phyloP scores from a whole-genome alignment of 2,329 filamentous ascomycete species.

The Xylogone sp. region DNA sequence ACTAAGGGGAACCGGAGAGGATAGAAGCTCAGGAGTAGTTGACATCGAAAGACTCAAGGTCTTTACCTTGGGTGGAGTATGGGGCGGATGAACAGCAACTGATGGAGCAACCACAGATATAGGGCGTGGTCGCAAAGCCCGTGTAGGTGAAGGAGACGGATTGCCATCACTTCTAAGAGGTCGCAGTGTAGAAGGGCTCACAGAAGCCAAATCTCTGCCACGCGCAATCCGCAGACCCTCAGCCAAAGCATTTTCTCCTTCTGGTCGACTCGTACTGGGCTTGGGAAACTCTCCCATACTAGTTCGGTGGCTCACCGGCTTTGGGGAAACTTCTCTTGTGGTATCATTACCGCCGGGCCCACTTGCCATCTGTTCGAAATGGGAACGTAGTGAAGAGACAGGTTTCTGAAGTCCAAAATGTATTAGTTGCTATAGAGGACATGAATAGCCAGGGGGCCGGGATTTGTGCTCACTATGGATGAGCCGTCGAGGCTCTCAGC shows the following conservation, averaged over 20 bases:
- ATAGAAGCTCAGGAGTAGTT: slow-evolving; percentile 19
- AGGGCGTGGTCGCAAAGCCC: slow-evolving; percentile 13
- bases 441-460: neutral
- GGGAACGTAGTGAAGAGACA: slow-evolving; percentile 75
- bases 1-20: slow-evolving; percentile 24
- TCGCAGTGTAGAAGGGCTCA: slow-evolving; percentile 16
- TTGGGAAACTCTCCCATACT: slow-evolving; percentile 14
- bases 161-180: slow-evolving; percentile 18
- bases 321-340: slow-evolving; percentile 21
- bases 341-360: slow-evolving; percentile 31
- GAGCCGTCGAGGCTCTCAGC: slow-evolving; percentile 69
- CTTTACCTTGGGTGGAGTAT: slow-evolving; percentile 56
- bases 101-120: slow-evolving; percentile 41
- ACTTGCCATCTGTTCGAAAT: slow-evolving; percentile 74
- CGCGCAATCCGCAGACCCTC: slow-evolving; percentile 16
- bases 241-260: slow-evolving; percentile 9
- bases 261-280: slow-evolving; percentile 11
- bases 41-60: slow-evolving; percentile 18
- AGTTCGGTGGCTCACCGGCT: slow-evolving; percentile 15
- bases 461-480: slow-evolving; percentile 58
- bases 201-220: slow-evolving; percentile 19
- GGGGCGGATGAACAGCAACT: slow-evolving; percentile 66
- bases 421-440: slow-evolving; percentile 2
- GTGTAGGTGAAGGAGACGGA: slow-evolving; percentile 24
- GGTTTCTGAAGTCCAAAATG: slow-evolving; percentile 56